Base-by-base conservation (phyloP, 208 protist species). In the Novymonas esmeraldas region DNA sequence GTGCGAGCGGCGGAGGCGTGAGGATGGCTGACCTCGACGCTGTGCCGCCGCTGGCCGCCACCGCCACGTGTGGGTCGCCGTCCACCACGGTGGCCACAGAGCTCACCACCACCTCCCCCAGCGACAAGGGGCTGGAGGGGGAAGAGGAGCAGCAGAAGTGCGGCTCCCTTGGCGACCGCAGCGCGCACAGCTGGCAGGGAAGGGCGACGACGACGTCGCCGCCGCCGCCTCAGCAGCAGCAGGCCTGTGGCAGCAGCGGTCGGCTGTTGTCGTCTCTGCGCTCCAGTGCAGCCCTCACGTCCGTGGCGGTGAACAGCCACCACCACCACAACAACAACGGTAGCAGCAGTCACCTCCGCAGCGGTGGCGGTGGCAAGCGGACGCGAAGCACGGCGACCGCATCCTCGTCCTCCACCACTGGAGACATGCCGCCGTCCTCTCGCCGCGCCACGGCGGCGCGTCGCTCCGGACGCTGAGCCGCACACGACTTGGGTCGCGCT, bases 381-480 rank as follows among this genome's bases (percentile, higher is more conserved):
- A 54, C 70, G 14, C 70, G 70, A 36, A 75, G 70, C 55, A 64
- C 48, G 39, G 61, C 61, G 39, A 54, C 61, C n/a, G 34, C 61
- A 3, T 69, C 70, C 24, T 45, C 34, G 52, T 16, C 13, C 9
- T 28, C 59, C 16, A 56, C 68, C n/a, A 24, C 24, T 18, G 26
- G 56, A 28, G 56, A 48, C 16, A 51, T 33, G 33, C 46, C 41
- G 10, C 18, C 34, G 20, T 18, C 58, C 20, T 33, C 67, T 28
- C 66, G 48, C 18, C 66, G 57, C 50, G 56, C 67, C 5, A 73
- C 58, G 50, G 36, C 38, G 11, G 36, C 38, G 20, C 67, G 48
- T 20, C 67, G 50, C 6, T 59, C 34, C 34, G 54, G 54, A 31
- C 34, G 5, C 34, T 59, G 36, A 59, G 13, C 4, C 33, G 14